These are phyloP conservation scores for Pythium dissimile DNA, from an alignment of 352 stramenopile species.

Conservation along the genomic window DNA sequence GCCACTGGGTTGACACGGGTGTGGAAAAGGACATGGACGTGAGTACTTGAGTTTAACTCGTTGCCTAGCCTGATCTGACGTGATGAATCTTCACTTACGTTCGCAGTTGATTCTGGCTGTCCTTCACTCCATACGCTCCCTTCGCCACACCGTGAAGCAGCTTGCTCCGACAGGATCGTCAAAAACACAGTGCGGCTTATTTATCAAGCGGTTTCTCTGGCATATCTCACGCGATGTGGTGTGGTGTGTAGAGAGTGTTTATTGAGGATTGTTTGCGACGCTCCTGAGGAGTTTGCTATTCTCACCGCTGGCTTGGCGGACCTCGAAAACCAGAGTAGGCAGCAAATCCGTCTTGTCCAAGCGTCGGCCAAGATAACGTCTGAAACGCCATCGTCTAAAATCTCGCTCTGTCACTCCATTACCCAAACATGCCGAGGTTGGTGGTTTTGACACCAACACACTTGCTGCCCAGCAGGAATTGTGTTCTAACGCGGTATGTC, in stretches of 20 bases:
- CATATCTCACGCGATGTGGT: no score
- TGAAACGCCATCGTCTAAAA: no score
- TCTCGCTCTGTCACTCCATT: conserved; percentile 24
- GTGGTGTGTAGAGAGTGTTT: conserved; percentile 7
- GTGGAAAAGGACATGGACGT: conserved; percentile 24
- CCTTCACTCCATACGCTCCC: conserved; percentile 92
- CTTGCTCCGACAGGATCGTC: conserved; percentile 43
- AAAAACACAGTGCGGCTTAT: conserved; percentile 9
- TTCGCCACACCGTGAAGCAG: conserved; percentile 79
- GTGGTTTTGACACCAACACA: no score
- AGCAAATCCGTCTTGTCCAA: conserved; percentile 3
- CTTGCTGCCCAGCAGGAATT: not conserved
- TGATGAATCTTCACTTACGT: not conserved
- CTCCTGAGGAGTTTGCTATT: conserved; percentile 3
- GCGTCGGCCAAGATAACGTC: no score
- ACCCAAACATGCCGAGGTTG: conserved; percentile 28
- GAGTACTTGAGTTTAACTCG: not conserved
- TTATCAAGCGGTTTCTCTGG: no score
- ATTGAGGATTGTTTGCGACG: not conserved
- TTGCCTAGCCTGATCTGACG: not conserved
- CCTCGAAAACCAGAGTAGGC: conserved; percentile 17
- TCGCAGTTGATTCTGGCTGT: conserved; percentile 77
- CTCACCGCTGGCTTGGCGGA: conserved; percentile 9
- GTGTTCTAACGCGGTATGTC: not conserved
- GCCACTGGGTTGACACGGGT: conserved; percentile 13